Evolutionary conservation across 257 asterid genomes (phyloP).

Genomic region (Fraxinus quadrangulata): DNA sequence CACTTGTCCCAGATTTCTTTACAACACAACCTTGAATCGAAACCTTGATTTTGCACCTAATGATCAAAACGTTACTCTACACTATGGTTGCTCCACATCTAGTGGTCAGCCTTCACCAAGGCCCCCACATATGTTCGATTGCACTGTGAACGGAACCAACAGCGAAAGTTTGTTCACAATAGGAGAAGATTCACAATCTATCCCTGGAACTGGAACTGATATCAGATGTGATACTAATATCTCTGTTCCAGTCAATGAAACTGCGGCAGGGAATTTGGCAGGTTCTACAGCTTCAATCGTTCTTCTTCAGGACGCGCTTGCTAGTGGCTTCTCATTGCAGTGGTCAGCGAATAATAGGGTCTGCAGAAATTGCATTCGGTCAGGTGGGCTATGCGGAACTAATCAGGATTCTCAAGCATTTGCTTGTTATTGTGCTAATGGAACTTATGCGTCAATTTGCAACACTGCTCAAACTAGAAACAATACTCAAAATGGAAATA

Average conservation of each 20-base stretch:
- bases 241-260: constrained; percentile 35
- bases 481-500: not conserved
- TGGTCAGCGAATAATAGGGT: constrained; percentile 37
- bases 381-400: constrained; percentile 60
- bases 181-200: not conserved
- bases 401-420: constrained; percentile 27
- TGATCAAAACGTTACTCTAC: constrained; percentile 40
- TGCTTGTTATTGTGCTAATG: constrained; percentile 37
- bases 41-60: constrained; percentile 18
- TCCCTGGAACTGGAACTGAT: not conserved
- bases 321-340: constrained; percentile 46
- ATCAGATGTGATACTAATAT: constrained; percentile 9
- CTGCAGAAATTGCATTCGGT: constrained; percentile 31
- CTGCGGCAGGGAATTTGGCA: constrained; percentile 2
- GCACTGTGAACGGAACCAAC: not conserved
- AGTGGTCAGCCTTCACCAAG: not conserved
- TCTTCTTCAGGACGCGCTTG: constrained; percentile 27
- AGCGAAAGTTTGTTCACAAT: not conserved
- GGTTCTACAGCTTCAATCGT: not conserved
- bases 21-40: constrained; percentile 31
- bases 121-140: constrained; percentile 4
- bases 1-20: constrained; percentile 22
- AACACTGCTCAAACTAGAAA: not conserved
- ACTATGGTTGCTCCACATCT: constrained; percentile 40
- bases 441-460: constrained; percentile 26